Conservation (phyloP, 345 rosid genomes). For the thale cress (Arabidopsis thaliana) region TAIR10.1 NC_003074.8:8968001-8968500, state of each 20-base stretch:
- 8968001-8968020: neutral
- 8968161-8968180: neutral
- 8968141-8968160: slow-evolving; percentile 20
- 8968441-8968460: slow-evolving; percentile 86
- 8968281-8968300: slow-evolving; percentile 10
- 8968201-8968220: neutral
- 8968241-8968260: slow-evolving; percentile 12
- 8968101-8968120: neutral
- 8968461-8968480: slow-evolving; percentile 88
- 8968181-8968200: slow-evolving; percentile 13
- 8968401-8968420: slow-evolving; percentile 79
- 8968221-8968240: slow-evolving; percentile 18
- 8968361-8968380: slow-evolving; percentile 43
- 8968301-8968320: slow-evolving; percentile 19
- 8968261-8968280: slow-evolving; percentile 6
- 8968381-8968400: slow-evolving; percentile 50
- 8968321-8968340: neutral
- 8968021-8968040: neutral
- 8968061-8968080: neutral
- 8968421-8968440: slow-evolving; percentile 91
- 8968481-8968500: slow-evolving; percentile 72
- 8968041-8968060: neutral
- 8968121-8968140: slow-evolving; percentile 25
- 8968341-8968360: neutral
- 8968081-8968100: neutral